Conservation (phyloP, 139 green algal species). For the Zygnema circumcarinatum region DNA sequence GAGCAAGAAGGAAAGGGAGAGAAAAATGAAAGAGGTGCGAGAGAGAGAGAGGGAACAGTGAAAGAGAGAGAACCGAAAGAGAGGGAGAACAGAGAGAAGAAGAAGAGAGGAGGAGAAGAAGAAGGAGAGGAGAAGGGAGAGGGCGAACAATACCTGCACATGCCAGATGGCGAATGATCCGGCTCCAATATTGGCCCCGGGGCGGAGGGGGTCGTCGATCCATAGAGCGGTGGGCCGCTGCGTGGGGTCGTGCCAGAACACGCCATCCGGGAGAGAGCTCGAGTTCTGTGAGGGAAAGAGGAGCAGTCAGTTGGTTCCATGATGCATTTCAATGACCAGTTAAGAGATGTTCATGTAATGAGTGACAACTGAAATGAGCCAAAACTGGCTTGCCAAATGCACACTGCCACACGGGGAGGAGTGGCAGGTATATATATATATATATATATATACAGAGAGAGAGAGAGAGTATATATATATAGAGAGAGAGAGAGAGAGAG, state of each 20-base stretch:
- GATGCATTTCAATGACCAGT: no score
- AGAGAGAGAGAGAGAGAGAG: no score
- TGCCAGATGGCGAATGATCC: constrained; percentile 55
- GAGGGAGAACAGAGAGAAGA: not conserved
- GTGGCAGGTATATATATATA: no score
- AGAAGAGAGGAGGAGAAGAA: not conserved
- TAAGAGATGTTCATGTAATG: no score
- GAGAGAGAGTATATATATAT: no score
- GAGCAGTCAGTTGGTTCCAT: no score
- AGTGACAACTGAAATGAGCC: no score
- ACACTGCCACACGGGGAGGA: no score
- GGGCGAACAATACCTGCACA: constrained; percentile 35
- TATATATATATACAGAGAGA: no score
- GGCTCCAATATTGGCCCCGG: constrained; percentile 33
- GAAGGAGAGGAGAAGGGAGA: not conserved
- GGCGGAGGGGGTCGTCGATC: constrained; percentile 56
- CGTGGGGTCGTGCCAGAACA: constrained; percentile 36
- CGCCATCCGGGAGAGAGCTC: constrained; percentile 9
- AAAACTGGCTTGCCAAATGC: no score
- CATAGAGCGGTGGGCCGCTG: constrained; percentile 35
- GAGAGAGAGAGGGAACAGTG: not conserved
- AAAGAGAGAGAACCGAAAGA: not conserved
- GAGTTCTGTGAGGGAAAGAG: constrained; percentile 5
- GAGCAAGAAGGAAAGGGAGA: not conserved
- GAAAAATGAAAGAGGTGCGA: no score